A percentile compares a stretch with the other conserved stretches of the same genome.
Conservation (phyloP, 805 yeast genomes). For the Sporopachydermia lactativora region DNA sequence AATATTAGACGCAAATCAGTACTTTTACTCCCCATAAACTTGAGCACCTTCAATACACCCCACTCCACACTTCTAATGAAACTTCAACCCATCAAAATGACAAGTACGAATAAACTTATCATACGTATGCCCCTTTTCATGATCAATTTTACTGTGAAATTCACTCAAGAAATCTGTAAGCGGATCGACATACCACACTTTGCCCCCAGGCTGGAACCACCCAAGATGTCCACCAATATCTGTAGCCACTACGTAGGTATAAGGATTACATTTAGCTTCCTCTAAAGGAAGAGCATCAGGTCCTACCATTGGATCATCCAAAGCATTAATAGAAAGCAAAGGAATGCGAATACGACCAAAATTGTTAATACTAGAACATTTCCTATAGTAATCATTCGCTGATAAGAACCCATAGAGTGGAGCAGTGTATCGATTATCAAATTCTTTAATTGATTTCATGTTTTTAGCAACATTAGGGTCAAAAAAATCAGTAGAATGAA, state of each 20-base stretch:
- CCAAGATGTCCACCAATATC: conserved; percentile 73
- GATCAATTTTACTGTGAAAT: conserved; percentile 19
- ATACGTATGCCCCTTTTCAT: conserved; percentile 1
- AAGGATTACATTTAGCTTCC: conserved; percentile 44
- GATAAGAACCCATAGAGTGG: conserved; percentile 50
- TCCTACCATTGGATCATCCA: conserved; percentile 67
- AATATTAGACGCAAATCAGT: too few species aligned
- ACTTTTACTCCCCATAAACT: too few species aligned
- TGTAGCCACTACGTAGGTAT: conserved; percentile 41
- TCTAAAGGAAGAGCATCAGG: conserved; percentile 33
- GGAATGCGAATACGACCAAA: conserved; percentile 46
- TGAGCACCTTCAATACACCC: too few species aligned
- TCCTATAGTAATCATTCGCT: conserved; percentile 50
- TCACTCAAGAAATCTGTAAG: conserved; percentile 27
- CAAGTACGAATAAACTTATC: background rate
- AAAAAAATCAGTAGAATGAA: conserved; percentile 9
- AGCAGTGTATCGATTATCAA: conserved; percentile 55
- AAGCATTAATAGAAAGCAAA: conserved; percentile 42
- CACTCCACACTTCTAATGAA: too few species aligned
- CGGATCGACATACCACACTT: conserved; percentile 53
- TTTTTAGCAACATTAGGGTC: conserved; percentile 16
- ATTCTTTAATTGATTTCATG: conserved; percentile 31
- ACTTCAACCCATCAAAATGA: background rate
- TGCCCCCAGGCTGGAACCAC: conserved; percentile 49
- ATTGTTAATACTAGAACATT: conserved; percentile 42